phyloP scores from a whole-genome alignment of 371 early-diverging fungal genomes.

The Cokeromyces recurvatus region DNA sequence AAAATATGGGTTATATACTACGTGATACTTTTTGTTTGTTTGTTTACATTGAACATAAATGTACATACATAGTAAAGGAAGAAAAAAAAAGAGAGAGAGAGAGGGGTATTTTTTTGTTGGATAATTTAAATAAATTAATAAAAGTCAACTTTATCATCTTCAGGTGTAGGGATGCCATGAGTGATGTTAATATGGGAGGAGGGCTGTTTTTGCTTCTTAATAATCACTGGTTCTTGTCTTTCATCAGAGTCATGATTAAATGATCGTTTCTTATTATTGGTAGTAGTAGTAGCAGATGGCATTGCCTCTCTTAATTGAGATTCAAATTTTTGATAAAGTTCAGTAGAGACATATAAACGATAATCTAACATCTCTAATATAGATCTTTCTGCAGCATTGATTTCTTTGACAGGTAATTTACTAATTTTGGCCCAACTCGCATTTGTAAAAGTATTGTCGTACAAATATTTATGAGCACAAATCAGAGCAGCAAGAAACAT shows the following conservation, averaged over 20 bases:
- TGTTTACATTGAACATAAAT: too few species aligned
- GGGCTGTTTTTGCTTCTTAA: slow-evolving; percentile 12
- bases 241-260: neutral
- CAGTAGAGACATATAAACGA: slow-evolving; percentile 59
- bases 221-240: too few species aligned
- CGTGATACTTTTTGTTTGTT: too few species aligned
- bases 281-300: neutral
- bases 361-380: slow-evolving; percentile 73
- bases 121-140: neutral
- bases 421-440: slow-evolving; percentile 79
- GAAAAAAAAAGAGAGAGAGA: slow-evolving; percentile 2
- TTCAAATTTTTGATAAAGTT: slow-evolving; percentile 38
- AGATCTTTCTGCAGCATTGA: slow-evolving; percentile 68
- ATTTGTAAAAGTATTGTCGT: slow-evolving; percentile 79
- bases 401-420: slow-evolving; percentile 63
- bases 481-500: slow-evolving; percentile 80
- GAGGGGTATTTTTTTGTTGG: slow-evolving; percentile 6
- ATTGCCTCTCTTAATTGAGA: slow-evolving; percentile 20
- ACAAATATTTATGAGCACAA: slow-evolving; percentile 75
- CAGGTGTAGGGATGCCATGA: slow-evolving; percentile 24
- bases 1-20: too few species aligned
- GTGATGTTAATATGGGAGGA: neutral
- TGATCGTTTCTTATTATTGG: neutral
- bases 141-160: slow-evolving; percentile 22
- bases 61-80: neutral